Evolutionary conservation across 208 protist species (phyloP).

Genomic region (Wallacemonas sp.): DNA sequence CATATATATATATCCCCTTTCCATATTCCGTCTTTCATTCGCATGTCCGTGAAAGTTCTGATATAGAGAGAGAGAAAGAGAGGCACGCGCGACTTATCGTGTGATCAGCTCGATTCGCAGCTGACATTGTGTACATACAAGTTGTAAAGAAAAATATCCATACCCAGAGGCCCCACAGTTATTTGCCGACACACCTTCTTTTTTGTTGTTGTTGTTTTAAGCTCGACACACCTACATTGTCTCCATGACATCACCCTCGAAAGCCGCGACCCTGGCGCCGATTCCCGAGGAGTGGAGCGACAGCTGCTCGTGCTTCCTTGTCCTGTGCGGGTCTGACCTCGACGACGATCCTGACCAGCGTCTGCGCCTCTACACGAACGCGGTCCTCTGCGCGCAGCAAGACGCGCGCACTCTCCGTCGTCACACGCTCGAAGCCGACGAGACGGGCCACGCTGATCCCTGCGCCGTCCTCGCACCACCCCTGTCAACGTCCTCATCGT

Average conservation of each 20-base stretch:
- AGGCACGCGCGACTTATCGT: no score
- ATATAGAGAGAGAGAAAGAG: no score
- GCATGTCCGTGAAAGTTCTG: no score
- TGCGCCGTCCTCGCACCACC: background rate
- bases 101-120: no score
- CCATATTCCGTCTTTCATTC: no score
- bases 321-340: slow-evolving; percentile 15
- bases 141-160: no score
- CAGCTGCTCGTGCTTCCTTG: slow-evolving; percentile 16
- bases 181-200: no score
- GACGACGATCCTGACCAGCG: slow-evolving; percentile 31
- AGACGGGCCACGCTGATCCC: background rate
- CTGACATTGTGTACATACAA: no score
- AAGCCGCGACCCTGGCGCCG: background rate
- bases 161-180: no score
- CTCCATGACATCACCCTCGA: background rate
- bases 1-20: no score
- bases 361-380: slow-evolving; percentile 30
- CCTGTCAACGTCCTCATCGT: background rate
- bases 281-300: slow-evolving; percentile 3
- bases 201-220: no score
- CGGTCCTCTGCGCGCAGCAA: background rate
- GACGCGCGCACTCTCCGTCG: background rate
- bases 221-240: no score
- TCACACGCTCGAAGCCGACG: background rate